phyloP scores from a whole-genome alignment of 1,284 basidiomycete species.

The Xanthoconium separans region DNA sequence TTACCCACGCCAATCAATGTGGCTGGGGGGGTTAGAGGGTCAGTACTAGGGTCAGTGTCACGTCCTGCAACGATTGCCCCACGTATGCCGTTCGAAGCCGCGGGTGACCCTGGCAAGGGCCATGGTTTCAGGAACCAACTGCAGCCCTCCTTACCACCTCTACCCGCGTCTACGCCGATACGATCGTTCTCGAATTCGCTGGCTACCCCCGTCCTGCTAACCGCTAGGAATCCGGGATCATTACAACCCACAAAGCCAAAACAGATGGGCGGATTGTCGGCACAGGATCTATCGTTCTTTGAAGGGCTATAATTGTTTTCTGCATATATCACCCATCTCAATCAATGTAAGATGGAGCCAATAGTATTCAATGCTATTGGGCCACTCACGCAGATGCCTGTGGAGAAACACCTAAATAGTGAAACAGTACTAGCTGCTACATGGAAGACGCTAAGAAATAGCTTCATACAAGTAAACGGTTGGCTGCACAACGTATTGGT shows the following conservation, averaged over 20 bases:
- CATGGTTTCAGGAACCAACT: conserved; percentile 2
- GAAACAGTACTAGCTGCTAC: background rate
- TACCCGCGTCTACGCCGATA: conserved; percentile 6
- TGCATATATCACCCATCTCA: background rate
- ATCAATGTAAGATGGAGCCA: background rate
- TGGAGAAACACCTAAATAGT: background rate
- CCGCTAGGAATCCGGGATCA: conserved; percentile 1
- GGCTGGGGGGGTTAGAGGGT: background rate
- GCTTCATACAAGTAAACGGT: too few species aligned
- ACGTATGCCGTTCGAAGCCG: background rate
- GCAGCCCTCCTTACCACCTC: conserved; percentile 5
- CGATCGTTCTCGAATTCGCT: conserved; percentile 10
- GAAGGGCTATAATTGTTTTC: conserved; percentile 48
- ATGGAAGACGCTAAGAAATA: too few species aligned
- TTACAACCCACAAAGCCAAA: conserved; percentile 23
- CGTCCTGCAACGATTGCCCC: background rate
- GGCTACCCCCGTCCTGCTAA: background rate
- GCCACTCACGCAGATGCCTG: background rate
- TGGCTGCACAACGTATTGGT: background rate
- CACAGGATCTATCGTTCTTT: conserved; percentile 75
- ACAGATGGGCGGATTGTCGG: conserved; percentile 53
- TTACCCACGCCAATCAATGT: background rate
- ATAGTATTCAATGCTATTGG: conserved; percentile 1
- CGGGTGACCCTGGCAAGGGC: conserved; percentile 1
- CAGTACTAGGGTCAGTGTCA: too few species aligned